These are phyloP conservation scores for Saraca asoca DNA, from an alignment of 331 rosid species.

Conservation along the genomic window DNA sequence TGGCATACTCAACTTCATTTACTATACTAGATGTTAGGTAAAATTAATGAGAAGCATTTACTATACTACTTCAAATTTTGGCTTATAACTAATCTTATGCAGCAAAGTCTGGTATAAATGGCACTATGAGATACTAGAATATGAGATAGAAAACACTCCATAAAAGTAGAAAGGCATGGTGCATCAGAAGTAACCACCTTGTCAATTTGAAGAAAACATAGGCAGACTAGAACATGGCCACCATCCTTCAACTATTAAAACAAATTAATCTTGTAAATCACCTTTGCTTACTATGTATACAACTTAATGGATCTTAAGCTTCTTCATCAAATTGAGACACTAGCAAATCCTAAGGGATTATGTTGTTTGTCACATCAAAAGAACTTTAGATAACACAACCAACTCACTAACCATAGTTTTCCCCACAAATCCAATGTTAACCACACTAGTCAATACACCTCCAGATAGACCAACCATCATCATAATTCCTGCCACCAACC, in stretches of 20 bases:
- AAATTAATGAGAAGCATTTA: constrained; percentile 3
- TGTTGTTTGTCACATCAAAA: constrained; percentile 43
- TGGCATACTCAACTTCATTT: constrained; percentile 6
- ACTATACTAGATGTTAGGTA: not conserved
- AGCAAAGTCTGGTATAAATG: constrained; percentile 5
- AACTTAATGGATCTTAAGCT: too few relatives aligned
- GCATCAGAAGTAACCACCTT: not conserved
- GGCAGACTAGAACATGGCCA: too few relatives aligned
- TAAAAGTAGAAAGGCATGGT: constrained; percentile 1
- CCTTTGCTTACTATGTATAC: too few relatives aligned
- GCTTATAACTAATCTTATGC: too few relatives aligned
- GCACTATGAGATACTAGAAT: too few relatives aligned
- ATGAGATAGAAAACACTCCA: constrained; percentile 12
- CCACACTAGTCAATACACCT: constrained; percentile 43
- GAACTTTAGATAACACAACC: constrained; percentile 40
- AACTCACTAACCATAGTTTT: constrained; percentile 56
- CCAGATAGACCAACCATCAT: constrained; percentile 66
- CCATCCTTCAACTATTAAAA: too few relatives aligned
- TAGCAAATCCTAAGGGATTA: constrained; percentile 39
- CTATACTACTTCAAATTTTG: not conserved
- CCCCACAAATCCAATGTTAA: constrained; percentile 59
- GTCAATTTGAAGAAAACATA: too few relatives aligned
- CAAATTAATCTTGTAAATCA: too few relatives aligned
- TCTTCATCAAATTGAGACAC: too few relatives aligned
- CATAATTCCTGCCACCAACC: constrained; percentile 75